Conservation (phyloP, 176 grass and related monocot genomes). For the Cenchrus fungigraminus region DNA sequence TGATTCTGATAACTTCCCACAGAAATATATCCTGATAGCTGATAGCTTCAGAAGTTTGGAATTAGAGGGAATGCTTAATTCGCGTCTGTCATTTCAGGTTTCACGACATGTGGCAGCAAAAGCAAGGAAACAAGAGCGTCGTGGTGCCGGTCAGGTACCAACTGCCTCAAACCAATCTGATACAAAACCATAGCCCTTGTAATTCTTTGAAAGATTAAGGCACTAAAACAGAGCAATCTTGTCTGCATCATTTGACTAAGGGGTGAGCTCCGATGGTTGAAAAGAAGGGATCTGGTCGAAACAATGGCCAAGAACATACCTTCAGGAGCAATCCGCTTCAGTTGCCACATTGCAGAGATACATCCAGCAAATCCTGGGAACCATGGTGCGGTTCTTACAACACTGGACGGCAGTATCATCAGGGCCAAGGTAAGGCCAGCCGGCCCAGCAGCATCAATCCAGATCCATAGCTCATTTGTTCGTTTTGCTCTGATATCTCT, state of each 20-base stretch:
- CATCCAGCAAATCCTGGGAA: background rate
- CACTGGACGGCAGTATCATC: slow-evolving; percentile 27
- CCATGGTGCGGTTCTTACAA: slow-evolving; percentile 35
- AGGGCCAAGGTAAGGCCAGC: slow-evolving; percentile 36
- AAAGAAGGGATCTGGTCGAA: slow-evolving; percentile 46
- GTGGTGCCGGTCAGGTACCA: background rate
- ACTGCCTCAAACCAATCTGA: background rate
- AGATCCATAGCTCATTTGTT: background rate
- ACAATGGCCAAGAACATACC: slow-evolving; percentile 45
- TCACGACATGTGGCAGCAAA: background rate
- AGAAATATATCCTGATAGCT: background rate
- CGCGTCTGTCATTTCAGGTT: slow-evolving; percentile 11
- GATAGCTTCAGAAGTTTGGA: background rate
- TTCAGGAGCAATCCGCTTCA: slow-evolving; percentile 34
- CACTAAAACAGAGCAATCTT: background rate
- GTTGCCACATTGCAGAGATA: slow-evolving; percentile 18
- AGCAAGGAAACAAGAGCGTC: background rate
- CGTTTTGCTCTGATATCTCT: background rate
- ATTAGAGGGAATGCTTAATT: background rate
- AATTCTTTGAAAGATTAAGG: background rate
- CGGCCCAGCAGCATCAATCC: background rate
- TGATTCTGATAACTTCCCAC: background rate
- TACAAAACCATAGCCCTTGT: background rate
- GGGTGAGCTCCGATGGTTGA: slow-evolving; percentile 39
- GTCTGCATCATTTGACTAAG: background rate